These are phyloP conservation scores for Leccinum variicolor DNA, from an alignment of 768 basidiomycete genomes.

Conservation along the genomic window DNA sequence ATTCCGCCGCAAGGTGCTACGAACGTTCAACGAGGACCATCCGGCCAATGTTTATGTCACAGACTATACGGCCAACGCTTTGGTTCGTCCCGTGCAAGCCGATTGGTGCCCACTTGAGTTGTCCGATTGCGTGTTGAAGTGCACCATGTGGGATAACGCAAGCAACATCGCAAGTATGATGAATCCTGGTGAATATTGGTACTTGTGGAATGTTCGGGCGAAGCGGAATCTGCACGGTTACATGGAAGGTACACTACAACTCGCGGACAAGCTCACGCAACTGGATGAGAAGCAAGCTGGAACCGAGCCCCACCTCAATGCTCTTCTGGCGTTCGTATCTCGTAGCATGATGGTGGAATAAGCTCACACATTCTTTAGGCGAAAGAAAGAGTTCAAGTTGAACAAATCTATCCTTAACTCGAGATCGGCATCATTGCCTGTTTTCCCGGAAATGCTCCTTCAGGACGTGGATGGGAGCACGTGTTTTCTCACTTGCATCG, in stretches of 20 bases:
- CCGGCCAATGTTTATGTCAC: constrained; percentile 57
- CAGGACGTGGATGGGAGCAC: constrained; percentile 41
- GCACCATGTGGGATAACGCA: constrained; percentile 60
- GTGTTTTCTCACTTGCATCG: constrained; percentile 50
- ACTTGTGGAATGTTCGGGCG: constrained; percentile 51
- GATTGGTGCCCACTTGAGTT: constrained; percentile 49
- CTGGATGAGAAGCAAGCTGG: constrained; percentile 41
- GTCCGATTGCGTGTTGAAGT: constrained; percentile 43
- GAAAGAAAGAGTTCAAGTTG: constrained; percentile 42
- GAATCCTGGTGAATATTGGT: constrained; percentile 48
- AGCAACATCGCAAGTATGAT: constrained; percentile 39
- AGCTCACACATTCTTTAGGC: constrained; percentile 33
- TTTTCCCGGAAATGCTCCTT: constrained; percentile 46
- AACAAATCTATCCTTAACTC: constrained; percentile 19
- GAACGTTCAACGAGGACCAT: constrained; percentile 35
- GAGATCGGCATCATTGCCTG: constrained; percentile 21
- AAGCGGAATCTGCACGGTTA: constrained; percentile 35
- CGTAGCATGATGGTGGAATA: background rate
- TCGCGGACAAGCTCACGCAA: constrained; percentile 40
- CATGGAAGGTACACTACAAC: constrained; percentile 52
- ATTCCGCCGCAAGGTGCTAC: constrained; percentile 41
- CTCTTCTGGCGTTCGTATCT: constrained; percentile 48
- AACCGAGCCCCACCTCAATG: constrained; percentile 37
- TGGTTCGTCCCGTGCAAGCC: constrained; percentile 32
- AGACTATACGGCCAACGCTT: constrained; percentile 54